Percentiles rank a stretch among this genome's conserved stretches.
These are phyloP conservation scores for Ligustrum vulgare DNA, from an alignment of 257 asterid species.

Conservation along the genomic window DNA sequence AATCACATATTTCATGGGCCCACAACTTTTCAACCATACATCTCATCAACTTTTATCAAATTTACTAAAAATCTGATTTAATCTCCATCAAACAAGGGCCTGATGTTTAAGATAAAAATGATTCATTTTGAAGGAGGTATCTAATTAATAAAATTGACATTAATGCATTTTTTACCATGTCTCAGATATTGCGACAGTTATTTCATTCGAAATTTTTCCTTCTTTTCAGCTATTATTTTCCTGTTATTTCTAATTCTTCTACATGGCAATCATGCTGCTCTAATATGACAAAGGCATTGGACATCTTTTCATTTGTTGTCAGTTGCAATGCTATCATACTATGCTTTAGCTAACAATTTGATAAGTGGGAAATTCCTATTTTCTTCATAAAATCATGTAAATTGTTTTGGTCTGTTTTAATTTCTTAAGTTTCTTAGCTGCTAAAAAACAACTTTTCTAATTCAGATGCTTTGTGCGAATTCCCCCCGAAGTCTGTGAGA, in stretches of 20 bases:
- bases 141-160: not conserved
- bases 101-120: not conserved
- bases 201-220: not conserved
- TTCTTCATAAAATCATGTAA: not conserved
- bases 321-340: not conserved
- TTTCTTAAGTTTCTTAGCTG: conserved; percentile 10
- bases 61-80: too few species aligned
- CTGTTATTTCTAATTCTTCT: not conserved
- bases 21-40: too few species aligned
- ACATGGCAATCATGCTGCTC: not conserved
- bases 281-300: not conserved
- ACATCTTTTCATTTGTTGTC: not conserved
- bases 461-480: conserved; percentile 79
- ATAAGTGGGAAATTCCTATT: not conserved
- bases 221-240: not conserved
- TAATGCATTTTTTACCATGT: not conserved
- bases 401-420: not conserved
- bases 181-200: not conserved
- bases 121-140: not conserved
- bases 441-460: conserved; percentile 25
- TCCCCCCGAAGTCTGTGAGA: conserved; percentile 81
- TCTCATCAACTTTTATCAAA: too few species aligned
- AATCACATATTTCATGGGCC: too few species aligned
- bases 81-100: too few species aligned
- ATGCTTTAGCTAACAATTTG: not conserved